Percentiles rank a stretch among this genome's conserved stretches.
phyloP scores from a whole-genome alignment of 208 protist genomes.

The Leishmania tropica region DNA sequence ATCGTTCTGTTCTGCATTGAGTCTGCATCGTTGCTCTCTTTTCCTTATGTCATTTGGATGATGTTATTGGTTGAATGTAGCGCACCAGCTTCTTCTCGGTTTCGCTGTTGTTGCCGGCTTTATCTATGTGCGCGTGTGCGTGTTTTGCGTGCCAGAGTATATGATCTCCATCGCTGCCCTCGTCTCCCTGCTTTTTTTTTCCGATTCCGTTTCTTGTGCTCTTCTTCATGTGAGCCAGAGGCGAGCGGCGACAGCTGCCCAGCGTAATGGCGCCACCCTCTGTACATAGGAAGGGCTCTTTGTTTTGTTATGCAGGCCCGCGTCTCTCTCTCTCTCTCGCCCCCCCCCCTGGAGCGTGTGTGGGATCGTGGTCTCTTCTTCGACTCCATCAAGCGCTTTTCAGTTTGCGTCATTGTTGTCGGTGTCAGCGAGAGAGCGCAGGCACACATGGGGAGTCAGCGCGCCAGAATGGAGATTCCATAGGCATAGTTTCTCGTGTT shows the following conservation, averaged over 20 bases:
- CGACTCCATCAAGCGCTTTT: neutral
- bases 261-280: neutral
- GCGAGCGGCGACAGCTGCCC: neutral
- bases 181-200: neutral
- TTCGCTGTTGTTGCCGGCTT: neutral
- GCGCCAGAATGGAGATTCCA: neutral
- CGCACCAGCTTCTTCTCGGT: neutral
- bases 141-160: neutral
- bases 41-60: neutral
- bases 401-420: too few species aligned
- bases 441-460: neutral
- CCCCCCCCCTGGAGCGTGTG: neutral
- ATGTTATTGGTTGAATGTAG: neutral
- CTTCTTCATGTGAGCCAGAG: neutral
- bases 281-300: neutral
- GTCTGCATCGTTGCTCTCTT: neutral
- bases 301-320: neutral
- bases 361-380: neutral
- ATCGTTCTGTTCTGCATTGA: neutral
- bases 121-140: neutral
- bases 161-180: neutral
- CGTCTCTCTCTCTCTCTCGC: neutral
- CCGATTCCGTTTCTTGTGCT: neutral
- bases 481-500: neutral
- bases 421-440: neutral